Base-by-base conservation (phyloP, 306 rosid species). In the Dryas alaskensis region DNA sequence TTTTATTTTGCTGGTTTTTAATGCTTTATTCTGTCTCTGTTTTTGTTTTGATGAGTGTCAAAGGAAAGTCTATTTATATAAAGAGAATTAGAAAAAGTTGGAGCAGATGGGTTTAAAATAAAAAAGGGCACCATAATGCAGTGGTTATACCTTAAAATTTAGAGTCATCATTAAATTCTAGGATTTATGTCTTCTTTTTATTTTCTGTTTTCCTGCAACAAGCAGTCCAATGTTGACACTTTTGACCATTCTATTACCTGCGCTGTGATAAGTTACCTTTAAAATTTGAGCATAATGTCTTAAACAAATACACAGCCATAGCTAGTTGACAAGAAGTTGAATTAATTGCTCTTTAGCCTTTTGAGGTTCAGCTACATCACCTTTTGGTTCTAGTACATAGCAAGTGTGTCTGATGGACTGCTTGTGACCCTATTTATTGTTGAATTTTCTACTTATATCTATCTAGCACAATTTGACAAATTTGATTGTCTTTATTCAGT, bases 401-500 rank as follows among this genome's bases (percentile, higher is more conserved):
- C 25, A 19, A 13, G 19, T 75, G 62, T 76, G 61, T 68, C 22
- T 82, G 40, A 60, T 43, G 31, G 46, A 64, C 9, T 2, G 52
- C 70, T 27, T 40, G 46, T 52, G 47, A 68, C 59, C 53, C 44
- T 74, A 3, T 65, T 27, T 44, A 52, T 62, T 52, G n/a, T 66
- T 70, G 1, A 31, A n/a, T 72, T 60, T 70, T 70, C 39, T 40
- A 17, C 13, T 31, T 43, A 53, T 64, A 2, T 40, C 47, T 68
- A 62, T 57, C 46, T 43, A 42, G 73, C 54, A 73, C 49, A 69
- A 65, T 73, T 52, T 69, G 61, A 69, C 64, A 43, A 49, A 65
- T 67, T 12, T 61, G 44, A 40, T 60, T 76, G 69, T 69, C 17
- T 22, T 70, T 77, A 70, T 89, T 73, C 91, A 94, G 99, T 80